Base-by-base conservation (phyloP, 2,329 filamentous ascomycete genomes). In the Cadophora luteo-olivacea region DNA sequence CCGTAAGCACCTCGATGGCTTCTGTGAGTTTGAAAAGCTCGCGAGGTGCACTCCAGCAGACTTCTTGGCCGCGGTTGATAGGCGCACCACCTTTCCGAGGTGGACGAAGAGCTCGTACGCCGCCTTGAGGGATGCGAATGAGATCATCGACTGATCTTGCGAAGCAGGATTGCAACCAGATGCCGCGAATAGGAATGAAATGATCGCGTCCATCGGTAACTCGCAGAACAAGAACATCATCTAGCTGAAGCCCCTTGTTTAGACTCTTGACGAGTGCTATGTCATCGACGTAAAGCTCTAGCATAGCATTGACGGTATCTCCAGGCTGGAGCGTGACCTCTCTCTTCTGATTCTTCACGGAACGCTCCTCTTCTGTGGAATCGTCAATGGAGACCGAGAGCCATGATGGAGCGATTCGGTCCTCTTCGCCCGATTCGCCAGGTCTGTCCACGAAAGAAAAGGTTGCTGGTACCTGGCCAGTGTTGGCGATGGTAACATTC, bases 1-100 rank as follows among this genome's bases (percentile, higher is more conserved):
- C 87, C 3, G 83, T 84, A 51, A 89, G 80, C 7, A 79, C 83
- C 74, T 87, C 87, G 19, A 97, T 85, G 12, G 90, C 88, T 78
- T 97, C 93, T 5, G 94, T 97, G 75, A 99, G 86, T 77, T 91
- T 90, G 80, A 97, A 97, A 9, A 98, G 84, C 79, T 97, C 95
- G 69, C 92, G 89, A 0, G 96, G 95, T 1, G 94, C 94, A 12
- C 94, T 95, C 77, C 91, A 90, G 77, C 88, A 88, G 70, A 92
- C 86, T 68, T 85, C 87, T 49, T 80, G 84, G 76, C 83, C 82
- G 1, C 84, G 84, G 3, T 80, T 73, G 7, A 77, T 71, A 9
- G 70, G 67, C 5, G 54, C 64, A 66, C 72, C 41, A 7, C 68
- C 70, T 32, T 70, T 49, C 7, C 65, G 67, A 57, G 41, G 7